A percentile compares a stretch with the other conserved stretches of the same genome.
phyloP scores from a whole-genome alignment of 345 rosid genomes.

The Hibiscus trionum region DNA sequence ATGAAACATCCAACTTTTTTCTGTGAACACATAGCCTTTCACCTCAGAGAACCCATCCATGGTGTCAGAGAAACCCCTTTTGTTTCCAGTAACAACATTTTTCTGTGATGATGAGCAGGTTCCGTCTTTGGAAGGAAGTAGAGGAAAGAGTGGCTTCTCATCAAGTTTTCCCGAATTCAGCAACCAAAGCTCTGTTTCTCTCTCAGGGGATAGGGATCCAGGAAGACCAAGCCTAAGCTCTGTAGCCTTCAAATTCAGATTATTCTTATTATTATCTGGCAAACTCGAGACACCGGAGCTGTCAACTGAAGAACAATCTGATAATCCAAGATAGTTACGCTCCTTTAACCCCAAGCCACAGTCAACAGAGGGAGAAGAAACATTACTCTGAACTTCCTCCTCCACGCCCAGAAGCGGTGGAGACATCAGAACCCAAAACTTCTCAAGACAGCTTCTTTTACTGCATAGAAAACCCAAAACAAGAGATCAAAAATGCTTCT shows the following conservation, averaged over 20 bases:
- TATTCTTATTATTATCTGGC: slow-evolving; percentile 38
- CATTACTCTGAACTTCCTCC: neutral
- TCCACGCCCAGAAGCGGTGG: neutral
- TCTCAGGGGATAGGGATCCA: slow-evolving; percentile 41
- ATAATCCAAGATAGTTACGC: slow-evolving; percentile 61
- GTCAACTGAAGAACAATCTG: slow-evolving; percentile 76
- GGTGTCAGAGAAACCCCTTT: neutral
- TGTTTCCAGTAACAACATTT: neutral
- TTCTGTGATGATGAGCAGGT: neutral
- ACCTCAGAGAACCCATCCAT: slow-evolving; percentile 32
- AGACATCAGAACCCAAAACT: neutral
- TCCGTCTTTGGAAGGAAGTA: slow-evolving; percentile 35
- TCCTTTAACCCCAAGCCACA: slow-evolving; percentile 22
- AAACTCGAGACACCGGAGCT: slow-evolving; percentile 51
- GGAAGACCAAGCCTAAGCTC: neutral
- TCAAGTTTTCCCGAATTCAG: slow-evolving; percentile 39
- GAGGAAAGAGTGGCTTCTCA: slow-evolving; percentile 69
- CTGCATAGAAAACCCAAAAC: neutral
- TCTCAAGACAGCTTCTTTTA: neutral
- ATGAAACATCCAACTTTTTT: neutral
- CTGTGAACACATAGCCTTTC: neutral
- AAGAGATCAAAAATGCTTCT: neutral
- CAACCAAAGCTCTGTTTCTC: slow-evolving; percentile 42
- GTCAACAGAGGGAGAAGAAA: neutral
- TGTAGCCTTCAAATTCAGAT: slow-evolving; percentile 6